phyloP scores from a whole-genome alignment of 768 basidiomycete species.

The Rhizopogon rudus region DNA sequence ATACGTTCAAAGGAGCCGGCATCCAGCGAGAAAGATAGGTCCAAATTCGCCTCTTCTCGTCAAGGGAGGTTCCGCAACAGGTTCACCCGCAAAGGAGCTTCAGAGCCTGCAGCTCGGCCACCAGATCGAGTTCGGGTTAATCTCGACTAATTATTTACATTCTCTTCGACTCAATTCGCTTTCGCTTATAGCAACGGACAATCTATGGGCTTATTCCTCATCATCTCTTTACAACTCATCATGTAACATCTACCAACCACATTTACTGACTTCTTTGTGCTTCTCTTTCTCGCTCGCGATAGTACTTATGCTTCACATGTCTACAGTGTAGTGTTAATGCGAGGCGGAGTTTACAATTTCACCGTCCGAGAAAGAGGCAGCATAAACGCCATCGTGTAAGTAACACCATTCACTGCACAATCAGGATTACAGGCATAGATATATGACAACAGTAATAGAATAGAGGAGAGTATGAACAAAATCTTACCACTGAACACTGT shows the following conservation, averaged over 20 bases:
- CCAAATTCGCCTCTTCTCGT: slow-evolving; percentile 9
- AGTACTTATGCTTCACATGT: slow-evolving; percentile 1
- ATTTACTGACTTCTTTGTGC: not conserved
- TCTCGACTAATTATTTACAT: slow-evolving; percentile 21
- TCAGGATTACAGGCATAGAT: no score
- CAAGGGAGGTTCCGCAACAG: slow-evolving; percentile 24
- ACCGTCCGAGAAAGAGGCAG: no score
- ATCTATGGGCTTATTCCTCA: not conserved
- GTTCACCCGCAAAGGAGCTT: slow-evolving; percentile 20
- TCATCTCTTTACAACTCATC: not conserved
- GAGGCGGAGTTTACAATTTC: no score
- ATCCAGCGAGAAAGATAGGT: slow-evolving; percentile 9
- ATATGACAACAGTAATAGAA: no score
- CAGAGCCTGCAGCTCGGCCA: slow-evolving; percentile 24
- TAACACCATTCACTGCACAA: no score
- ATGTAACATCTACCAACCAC: not conserved
- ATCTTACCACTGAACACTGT: no score
- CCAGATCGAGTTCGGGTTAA: slow-evolving; percentile 33
- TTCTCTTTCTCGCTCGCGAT: not conserved
- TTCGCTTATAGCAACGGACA: not conserved
- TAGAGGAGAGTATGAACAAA: no score
- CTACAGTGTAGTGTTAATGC: not conserved
- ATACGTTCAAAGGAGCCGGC: slow-evolving; percentile 23
- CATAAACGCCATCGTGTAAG: no score
- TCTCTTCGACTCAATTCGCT: slow-evolving; percentile 9